Conservation (phyloP, 2,329 filamentous ascomycete genomes). For the Aureobasidium sp. region DNA sequence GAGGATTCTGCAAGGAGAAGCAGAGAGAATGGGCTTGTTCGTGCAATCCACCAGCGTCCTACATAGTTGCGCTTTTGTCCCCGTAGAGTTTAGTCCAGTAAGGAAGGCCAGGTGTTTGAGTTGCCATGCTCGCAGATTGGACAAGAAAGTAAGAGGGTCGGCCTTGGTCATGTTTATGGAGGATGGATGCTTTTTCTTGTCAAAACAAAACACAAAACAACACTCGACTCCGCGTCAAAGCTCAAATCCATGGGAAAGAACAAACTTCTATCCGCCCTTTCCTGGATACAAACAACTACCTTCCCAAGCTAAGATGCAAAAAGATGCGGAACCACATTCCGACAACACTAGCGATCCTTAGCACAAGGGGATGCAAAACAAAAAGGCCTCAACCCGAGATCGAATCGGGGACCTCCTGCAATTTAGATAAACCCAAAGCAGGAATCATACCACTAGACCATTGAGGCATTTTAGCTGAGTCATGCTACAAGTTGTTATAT, state of each 20-base stretch:
- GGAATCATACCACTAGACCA: slow-evolving; percentile 13
- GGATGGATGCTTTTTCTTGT: neutral
- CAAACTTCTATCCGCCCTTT: too few relatives aligned
- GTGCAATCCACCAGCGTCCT: slow-evolving; percentile 34
- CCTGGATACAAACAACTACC: too few relatives aligned
- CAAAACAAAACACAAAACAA: neutral
- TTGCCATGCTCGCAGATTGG: slow-evolving; percentile 41
- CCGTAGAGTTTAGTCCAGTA: slow-evolving; percentile 51
- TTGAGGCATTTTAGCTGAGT: neutral
- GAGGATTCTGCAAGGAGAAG: slow-evolving; percentile 41
- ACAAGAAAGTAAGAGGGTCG: slow-evolving; percentile 19
- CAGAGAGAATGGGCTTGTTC: slow-evolving; percentile 26
- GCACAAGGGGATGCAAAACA: neutral
- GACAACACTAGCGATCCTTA: too few relatives aligned
- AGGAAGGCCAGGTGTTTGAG: slow-evolving; percentile 52
- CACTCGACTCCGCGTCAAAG: neutral
- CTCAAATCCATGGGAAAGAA: neutral
- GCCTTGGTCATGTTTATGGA: neutral
- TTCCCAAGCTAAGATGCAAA: too few relatives aligned
- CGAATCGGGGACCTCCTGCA: slow-evolving; percentile 12
- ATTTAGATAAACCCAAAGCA: slow-evolving; percentile 8
- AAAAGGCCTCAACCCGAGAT: slow-evolving; percentile 8
- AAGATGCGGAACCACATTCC: too few relatives aligned
- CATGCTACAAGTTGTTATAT: too few relatives aligned
- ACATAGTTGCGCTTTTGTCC: slow-evolving; percentile 49